These are phyloP conservation scores for Alternaria gansuensis DNA, from an alignment of 2,329 filamentous ascomycete species.

Conservation along the genomic window DNA sequence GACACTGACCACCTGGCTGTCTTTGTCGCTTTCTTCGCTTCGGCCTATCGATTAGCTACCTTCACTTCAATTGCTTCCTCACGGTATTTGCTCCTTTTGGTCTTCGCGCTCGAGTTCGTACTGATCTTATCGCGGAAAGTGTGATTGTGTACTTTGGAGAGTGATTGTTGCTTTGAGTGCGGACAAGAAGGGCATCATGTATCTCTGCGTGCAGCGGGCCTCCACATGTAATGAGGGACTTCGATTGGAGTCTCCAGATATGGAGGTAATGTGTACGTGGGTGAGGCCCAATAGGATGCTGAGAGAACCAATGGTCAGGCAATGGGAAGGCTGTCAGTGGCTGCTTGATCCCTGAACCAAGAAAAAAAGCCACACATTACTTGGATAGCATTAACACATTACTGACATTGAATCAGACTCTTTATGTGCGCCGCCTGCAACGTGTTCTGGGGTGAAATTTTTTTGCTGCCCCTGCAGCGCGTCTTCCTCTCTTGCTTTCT, in stretches of 20 bases:
- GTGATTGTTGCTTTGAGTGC: not conserved
- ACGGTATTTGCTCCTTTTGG: not conserved
- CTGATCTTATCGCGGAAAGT: not conserved
- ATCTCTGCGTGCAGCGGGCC: not conserved
- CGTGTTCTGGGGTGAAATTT: not conserved
- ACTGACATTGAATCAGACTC: not conserved
- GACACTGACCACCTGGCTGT: slow-evolving; percentile 23
- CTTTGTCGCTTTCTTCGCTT: slow-evolving; percentile 19
- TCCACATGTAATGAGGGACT: not conserved
- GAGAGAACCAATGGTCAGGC: not conserved
- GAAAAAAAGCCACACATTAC: not conserved
- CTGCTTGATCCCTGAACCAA: not conserved
- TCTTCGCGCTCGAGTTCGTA: not conserved
- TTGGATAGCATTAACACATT: not conserved
- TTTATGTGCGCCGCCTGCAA: not conserved
- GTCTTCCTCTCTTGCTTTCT: not conserved
- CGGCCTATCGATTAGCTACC: slow-evolving; percentile 11
- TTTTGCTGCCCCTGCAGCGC: not conserved
- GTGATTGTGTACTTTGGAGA: not conserved
- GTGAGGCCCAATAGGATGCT: not conserved
- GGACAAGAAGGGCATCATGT: not conserved
- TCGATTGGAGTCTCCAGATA: not conserved
- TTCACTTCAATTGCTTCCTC: not conserved
- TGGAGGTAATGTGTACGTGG: not conserved
- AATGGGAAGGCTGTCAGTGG: not conserved